Conservation (phyloP, 1,284 basidiomycete species). For the Fomitopsis pinicola region DNA sequence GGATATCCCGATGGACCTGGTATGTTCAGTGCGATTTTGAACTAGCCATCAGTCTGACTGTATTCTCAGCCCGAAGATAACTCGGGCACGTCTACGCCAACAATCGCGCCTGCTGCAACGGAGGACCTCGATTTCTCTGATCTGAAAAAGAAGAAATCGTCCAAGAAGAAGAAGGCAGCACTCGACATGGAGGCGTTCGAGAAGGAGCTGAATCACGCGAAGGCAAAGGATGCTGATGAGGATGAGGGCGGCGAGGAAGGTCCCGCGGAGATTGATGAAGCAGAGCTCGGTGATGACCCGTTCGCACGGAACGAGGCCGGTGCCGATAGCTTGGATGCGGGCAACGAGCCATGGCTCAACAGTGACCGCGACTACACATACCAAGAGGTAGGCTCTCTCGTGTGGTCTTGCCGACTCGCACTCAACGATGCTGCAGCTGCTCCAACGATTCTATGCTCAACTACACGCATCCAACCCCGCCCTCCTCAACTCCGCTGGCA, state of each 20-base stretch:
- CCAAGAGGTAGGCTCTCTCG: constrained; percentile 62
- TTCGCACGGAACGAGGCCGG: constrained; percentile 61
- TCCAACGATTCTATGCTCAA: constrained; percentile 88
- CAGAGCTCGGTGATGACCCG: constrained; percentile 81
- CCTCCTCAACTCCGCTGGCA: constrained; percentile 80
- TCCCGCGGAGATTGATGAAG: constrained; percentile 70
- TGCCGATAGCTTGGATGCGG: constrained; percentile 56
- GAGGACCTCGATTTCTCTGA: constrained; percentile 82
- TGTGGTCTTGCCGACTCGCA: not conserved
- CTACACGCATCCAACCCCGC: constrained; percentile 95
- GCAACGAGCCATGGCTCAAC: constrained; percentile 83
- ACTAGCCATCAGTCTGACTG: not conserved
- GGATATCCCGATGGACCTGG: constrained; percentile 82
- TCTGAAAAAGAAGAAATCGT: constrained; percentile 84
- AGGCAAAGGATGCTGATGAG: constrained; percentile 56
- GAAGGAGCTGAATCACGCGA: constrained; percentile 76
- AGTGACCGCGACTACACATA: constrained; percentile 95
- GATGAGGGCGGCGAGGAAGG: constrained; percentile 53
- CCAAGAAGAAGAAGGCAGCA: constrained; percentile 71
- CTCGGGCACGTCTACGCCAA: constrained; percentile 62
- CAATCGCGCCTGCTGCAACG: constrained; percentile 35
- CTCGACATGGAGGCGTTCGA: constrained; percentile 83
- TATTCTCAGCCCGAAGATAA: constrained; percentile 49
- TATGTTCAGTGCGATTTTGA: constrained; percentile 33
- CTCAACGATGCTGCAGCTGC: constrained; percentile 51